Percentiles rank a stretch among this genome's conserved stretches.
Conservation (phyloP, 164 flowering plant species). For the Tetracentron sinense region DNA sequence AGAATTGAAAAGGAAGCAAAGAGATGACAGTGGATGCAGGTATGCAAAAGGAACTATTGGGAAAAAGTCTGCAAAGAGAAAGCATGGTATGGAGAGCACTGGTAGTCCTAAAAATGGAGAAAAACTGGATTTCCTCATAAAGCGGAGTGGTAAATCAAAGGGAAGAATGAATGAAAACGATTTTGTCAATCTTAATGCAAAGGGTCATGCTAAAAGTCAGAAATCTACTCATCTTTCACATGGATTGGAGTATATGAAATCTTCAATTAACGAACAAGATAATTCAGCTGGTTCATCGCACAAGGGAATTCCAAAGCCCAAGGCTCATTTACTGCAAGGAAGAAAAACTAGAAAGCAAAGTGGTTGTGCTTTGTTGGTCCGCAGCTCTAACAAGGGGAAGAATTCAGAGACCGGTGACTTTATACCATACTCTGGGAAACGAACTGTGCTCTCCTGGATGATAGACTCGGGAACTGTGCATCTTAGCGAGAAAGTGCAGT, state of each 20-base stretch:
- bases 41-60: constrained; percentile 20
- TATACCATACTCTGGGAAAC: constrained; percentile 36
- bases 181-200: constrained; percentile 12
- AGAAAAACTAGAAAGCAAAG: constrained; percentile 22
- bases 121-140: constrained; percentile 32
- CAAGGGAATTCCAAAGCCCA: constrained; percentile 4
- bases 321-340: constrained; percentile 2
- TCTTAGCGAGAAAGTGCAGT: constrained; percentile 39
- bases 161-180: constrained; percentile 25
- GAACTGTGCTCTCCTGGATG: constrained; percentile 57
- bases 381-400: constrained; percentile 28
- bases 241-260: constrained; percentile 15
- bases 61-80: constrained; percentile 25
- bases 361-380: constrained; percentile 40
- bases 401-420: constrained; percentile 31
- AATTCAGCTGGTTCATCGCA: constrained; percentile 11
- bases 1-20: constrained; percentile 48
- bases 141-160: constrained; percentile 41
- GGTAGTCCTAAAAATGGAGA: constrained; percentile 40
- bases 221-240: constrained; percentile 13
- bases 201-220: constrained; percentile 12
- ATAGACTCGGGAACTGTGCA: constrained; percentile 45
- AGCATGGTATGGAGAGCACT: constrained; percentile 28
- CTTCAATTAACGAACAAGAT: constrained; percentile 2
- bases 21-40: constrained; percentile 21